Base-by-base conservation (phyloP, 371 early-diverging fungal genomes). In the Mucor velutinosus region DNA sequence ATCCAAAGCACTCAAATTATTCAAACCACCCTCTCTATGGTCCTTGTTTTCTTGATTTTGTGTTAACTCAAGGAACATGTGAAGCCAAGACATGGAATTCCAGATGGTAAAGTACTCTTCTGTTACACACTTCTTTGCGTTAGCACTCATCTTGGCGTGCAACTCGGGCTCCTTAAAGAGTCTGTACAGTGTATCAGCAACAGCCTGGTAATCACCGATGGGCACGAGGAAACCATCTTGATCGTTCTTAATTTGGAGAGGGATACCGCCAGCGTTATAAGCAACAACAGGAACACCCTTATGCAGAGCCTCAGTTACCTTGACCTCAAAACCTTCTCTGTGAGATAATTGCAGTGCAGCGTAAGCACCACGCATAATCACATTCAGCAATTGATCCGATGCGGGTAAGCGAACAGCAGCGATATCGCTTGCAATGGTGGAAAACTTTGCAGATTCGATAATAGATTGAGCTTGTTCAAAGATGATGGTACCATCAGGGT, bases 271-370 rank as follows among this genome's bases (percentile, higher is more conserved):
- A 7, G 89, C 84, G 33, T 61, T 17, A 69, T 87, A 92, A 7
- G 89, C 90, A 58, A 93, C 71, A 2, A 91, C 88, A 5, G 91
- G 92, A 7, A 87, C 73, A 41, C 83, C 82, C 72, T 95, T 94
- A 32, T 85, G 75, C 23, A 94, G 79, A 4, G 93, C 87, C 66
- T 95, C 96, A 4, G 95, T 94, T n/a, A 95, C 92, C 77, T 95
- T 95, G 81, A 95, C 88, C 76, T 95, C 95, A 56, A 94, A 94
- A 14, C 95, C 95, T 82, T 95, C 95, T 49, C 93, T 86, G 45
- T 88, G 88, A 2, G 93, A 93, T 10, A 95, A 81, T 77, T 95
- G 96, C 33, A 93, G 76, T 7, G 91, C 89, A 21, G 92, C 86
- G 66, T 86, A 71, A 4, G 94, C 89, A 29, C 89, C 86, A 29